Conservation (phyloP, 2,329 filamentous ascomycete genomes). For the Phoma herbarum region DNA sequence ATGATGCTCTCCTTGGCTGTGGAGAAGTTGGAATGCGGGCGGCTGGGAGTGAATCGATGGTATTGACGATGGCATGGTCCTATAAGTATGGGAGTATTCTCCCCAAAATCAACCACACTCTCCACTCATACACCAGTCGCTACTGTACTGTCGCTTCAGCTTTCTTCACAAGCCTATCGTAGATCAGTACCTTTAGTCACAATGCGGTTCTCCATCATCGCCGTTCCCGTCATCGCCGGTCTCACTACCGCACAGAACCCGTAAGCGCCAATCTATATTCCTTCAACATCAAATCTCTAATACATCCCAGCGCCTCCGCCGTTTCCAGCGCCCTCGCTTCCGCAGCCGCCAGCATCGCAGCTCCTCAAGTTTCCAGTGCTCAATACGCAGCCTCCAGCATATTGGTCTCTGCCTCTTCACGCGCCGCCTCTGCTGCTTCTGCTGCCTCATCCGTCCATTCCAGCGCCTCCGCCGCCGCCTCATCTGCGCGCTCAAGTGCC, state of each 20-base stretch:
- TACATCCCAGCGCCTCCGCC: neutral
- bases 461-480: slow-evolving; percentile 3
- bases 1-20: neutral
- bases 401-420: slow-evolving; percentile 9
- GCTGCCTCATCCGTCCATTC: slow-evolving; percentile 1
- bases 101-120: neutral
- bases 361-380: neutral
- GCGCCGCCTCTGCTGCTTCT: slow-evolving; percentile 9
- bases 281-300: neutral
- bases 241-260: slow-evolving; percentile 19
- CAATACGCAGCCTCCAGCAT: slow-evolving; percentile 9
- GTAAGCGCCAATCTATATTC: slow-evolving; percentile 3
- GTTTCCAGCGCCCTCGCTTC: slow-evolving; percentile 10
- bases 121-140: neutral
- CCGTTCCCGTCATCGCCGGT: slow-evolving; percentile 15
- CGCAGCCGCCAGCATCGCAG: neutral
- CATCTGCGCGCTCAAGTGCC: slow-evolving; percentile 4
- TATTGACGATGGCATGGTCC: neutral
- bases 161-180: neutral
- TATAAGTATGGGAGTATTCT: neutral
- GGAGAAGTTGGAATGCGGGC: neutral
- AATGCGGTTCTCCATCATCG: slow-evolving; percentile 25
- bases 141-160: neutral
- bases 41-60: neutral
- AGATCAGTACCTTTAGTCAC: neutral